These are phyloP conservation scores for Verticillium tricorpus DNA, from an alignment of 2,329 filamentous ascomycete genomes.

Conservation along the genomic window DNA sequence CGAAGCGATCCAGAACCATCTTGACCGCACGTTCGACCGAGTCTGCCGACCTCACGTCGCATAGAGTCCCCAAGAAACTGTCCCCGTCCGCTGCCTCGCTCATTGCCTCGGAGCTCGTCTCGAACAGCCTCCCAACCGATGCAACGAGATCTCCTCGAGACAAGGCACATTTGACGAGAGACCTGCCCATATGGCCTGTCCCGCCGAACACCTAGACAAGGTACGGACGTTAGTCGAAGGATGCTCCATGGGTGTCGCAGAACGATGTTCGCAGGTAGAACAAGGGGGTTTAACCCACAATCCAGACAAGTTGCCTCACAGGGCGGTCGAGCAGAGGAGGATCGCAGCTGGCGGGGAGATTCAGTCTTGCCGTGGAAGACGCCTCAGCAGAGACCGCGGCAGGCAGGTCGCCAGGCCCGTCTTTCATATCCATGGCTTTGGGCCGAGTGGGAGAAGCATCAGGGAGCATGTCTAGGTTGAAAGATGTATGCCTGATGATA, in stretches of 20 bases:
- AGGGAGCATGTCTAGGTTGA: not conserved
- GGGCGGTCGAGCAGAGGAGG: conserved; percentile 70
- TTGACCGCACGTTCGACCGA: conserved; percentile 72
- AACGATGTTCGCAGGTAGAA: not conserved
- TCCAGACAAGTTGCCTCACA: conserved; percentile 77
- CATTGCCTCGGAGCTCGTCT: conserved; percentile 71
- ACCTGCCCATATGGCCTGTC: conserved; percentile 95
- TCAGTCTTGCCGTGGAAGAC: conserved; percentile 31
- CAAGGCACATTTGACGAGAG: conserved; percentile 77
- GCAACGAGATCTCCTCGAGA: conserved; percentile 78
- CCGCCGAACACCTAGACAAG: conserved; percentile 75
- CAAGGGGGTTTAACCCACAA: conserved; percentile 37
- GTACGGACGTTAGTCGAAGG: not conserved
- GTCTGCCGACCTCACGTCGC: conserved; percentile 79
- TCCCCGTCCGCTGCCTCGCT: conserved; percentile 41
- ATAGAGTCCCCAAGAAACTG: conserved; percentile 76
- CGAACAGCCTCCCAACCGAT: conserved; percentile 78
- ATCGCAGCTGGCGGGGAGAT: conserved; percentile 80
- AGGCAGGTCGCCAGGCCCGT: conserved; percentile 17
- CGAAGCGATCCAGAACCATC: conserved; percentile 68
- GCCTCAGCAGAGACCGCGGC: not conserved
- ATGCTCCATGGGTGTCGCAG: not conserved
- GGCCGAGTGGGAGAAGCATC: not conserved
- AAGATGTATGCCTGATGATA: not conserved
- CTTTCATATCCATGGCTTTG: conserved; percentile 17